Evolutionary conservation across 129 eudicot species (phyloP), one percentile per base, ranked within the genome.

Genomic region (Flaveria robusta): DNA sequence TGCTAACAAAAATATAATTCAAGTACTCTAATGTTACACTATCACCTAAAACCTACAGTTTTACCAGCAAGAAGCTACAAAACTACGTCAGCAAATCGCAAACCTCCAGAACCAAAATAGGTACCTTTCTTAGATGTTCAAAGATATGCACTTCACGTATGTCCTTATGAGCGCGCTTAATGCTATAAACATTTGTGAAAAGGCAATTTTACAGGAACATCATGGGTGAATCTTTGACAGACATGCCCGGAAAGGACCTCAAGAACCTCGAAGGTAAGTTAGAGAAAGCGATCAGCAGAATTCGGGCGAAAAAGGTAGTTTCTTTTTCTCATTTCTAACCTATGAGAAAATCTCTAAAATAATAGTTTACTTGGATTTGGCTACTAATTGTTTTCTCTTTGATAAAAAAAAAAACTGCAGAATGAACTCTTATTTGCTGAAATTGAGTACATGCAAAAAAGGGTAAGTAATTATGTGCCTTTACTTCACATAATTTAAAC

Each of bases 391-490:
- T 49, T 45, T 20, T 64, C 9, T 68, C 18, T 64, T n/a, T 45
- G 66, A 49, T 39, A 10, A 34, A 34, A 14, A 34, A 14, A 5
- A 54, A 81, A 88, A 7, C 37, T 71, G 83, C 88, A 94, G 99
- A 94, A 91, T 76, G 99, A 94, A 82, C 85, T 94, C 69, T 82
- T 94, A 24, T 85, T 89, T 82, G 96, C 99, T 63, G 99, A 94
- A 74, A 91, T 94, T 9, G 97, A 94, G 68, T 91, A 78, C 77
- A 89, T 94, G 99, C 99, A 91, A 54, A 91, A 91, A 75, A 89
- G 96, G 91, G 99, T 94, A 84, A 75, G 81, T 75, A 43, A 9
- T 52, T 69, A 46, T 63, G 11, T 2, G 6, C 19, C 9, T 56
- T 56, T 56, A 56, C 29, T 59, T 23, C 66, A 59, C 66, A 23